Evolutionary conservation across 2,329 filamentous ascomycete species (phyloP), one percentile per base, ranked within the genome.

Genomic region (Acrodontium crateriforme): DNA sequence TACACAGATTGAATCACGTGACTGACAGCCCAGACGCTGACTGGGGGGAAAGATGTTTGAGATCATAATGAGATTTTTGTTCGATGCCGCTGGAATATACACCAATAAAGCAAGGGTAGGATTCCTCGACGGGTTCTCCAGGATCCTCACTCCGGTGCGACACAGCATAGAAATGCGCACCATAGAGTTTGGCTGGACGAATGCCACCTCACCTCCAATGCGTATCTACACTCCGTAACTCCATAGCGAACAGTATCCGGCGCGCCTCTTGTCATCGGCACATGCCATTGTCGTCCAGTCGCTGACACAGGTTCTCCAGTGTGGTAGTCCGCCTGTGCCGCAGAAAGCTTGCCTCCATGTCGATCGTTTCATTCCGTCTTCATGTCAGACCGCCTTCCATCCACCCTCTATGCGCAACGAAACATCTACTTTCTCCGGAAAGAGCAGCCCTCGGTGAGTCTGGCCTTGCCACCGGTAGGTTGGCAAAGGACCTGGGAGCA

Each of bases 401-500:
- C 30, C 20, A 20, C 20, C 18, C 15, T 21, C 15, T 16, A 14
- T 13, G 9, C 26, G 21, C 17, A 20, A 51, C 42, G 50, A 53
- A 49, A 55, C 63, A 56, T 82, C 69, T 95, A 98, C 87, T 98
- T 98, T 73, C 85, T 85, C 71, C 89, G 79, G 83, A 98, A 98
- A 61, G 89, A 95, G 82, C 89, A 98, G 63, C 89, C 89, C 78
- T 98, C 89, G 46, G 89, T 98, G 59, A 98, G 73, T 63, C 89
- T 75, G 59, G 89, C 89, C 76, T 98, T 98, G 58, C 89, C 89
- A 76, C 89, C 89, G 52, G 89, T 98, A 49, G 89, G 89, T 67
- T 98, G 89, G 82, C 89, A 98, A 44, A 98, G 82, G 50, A 98
- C 89, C 55, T 91, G 94, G 56, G 87, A 93, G 82, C 89, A 98